These are phyloP conservation scores for Coemansia guatemalensis DNA, from an alignment of 192 early-diverging fungal genomes.

Conservation along the genomic window DNA sequence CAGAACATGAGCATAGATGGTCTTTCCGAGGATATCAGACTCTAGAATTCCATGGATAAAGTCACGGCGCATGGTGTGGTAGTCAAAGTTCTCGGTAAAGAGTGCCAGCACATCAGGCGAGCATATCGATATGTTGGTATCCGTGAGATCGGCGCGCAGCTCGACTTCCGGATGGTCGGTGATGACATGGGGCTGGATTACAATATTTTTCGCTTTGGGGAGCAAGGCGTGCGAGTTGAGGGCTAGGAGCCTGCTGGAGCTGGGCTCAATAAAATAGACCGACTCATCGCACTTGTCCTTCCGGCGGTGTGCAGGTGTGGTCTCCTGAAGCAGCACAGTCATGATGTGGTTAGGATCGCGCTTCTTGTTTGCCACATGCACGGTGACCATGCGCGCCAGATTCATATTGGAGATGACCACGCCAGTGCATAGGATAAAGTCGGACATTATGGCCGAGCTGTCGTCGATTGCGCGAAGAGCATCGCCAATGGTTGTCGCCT, in stretches of 20 bases:
- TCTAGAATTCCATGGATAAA: conserved; percentile 89
- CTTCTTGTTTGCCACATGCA: conserved; percentile 70
- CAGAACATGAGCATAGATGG: conserved; percentile 80
- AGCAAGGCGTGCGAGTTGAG: conserved; percentile 63
- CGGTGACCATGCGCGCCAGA: conserved; percentile 69
- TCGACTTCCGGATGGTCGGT: conserved; percentile 61
- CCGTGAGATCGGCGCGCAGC: conserved; percentile 89
- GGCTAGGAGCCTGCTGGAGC: conserved; percentile 75
- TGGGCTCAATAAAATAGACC: conserved; percentile 82
- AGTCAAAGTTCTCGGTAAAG: conserved; percentile 98
- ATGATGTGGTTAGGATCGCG: conserved; percentile 86
- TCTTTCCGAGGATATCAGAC: conserved; percentile 82
- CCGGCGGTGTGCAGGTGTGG: conserved; percentile 61
- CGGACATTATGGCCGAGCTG: conserved; percentile 71
- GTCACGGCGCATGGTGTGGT: conserved; percentile 84
- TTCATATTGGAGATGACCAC: conserved; percentile 91
- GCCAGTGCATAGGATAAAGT: conserved; percentile 91
- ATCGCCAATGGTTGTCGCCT: conserved; percentile 82
- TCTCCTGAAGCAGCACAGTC: conserved; percentile 88
- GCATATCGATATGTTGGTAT: conserved; percentile 92
- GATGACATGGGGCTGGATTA: conserved; percentile 48
- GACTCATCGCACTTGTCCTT: conserved; percentile 61
- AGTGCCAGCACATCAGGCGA: conserved; percentile 86
- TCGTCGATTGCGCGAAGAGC: conserved; percentile 88
- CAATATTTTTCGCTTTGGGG: conserved; percentile 42